Conservation (phyloP, 164 flowering plant genomes). For the Santalum album region DNA sequence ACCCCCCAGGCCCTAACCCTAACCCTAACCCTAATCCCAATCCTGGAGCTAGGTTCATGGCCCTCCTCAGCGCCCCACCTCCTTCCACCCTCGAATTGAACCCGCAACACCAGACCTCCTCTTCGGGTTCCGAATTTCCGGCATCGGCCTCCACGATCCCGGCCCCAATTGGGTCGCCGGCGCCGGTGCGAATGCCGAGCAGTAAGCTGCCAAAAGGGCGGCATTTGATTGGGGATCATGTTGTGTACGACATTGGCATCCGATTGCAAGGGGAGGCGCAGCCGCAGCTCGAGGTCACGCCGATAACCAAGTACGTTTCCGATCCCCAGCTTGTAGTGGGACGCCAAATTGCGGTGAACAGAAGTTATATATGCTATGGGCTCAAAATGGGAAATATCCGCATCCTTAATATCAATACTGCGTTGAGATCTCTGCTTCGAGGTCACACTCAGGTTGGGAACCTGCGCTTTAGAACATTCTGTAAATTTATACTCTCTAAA, state of each 20-base stretch:
- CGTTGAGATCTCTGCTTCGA: slow-evolving; percentile 63
- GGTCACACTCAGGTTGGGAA: slow-evolving; percentile 84
- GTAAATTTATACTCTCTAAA: too few species aligned
- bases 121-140: slow-evolving; percentile 20
- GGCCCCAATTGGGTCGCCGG: slow-evolving; percentile 17
- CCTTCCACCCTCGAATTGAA: slow-evolving; percentile 22
- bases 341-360: slow-evolving; percentile 82
- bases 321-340: slow-evolving; percentile 86
- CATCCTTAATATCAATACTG: slow-evolving; percentile 83
- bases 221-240: slow-evolving; percentile 50
- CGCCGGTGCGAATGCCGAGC: slow-evolving; percentile 42
- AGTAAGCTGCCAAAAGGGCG: slow-evolving; percentile 74
- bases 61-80: slow-evolving; percentile 41
- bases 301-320: slow-evolving; percentile 82
- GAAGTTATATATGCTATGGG: slow-evolving; percentile 81
- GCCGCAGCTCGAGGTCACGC: slow-evolving; percentile 94
- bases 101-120: slow-evolving; percentile 11
- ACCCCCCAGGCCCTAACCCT: slow-evolving; percentile 15
- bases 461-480: too few species aligned
- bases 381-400: slow-evolving; percentile 75
- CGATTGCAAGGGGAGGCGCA: slow-evolving; percentile 73
- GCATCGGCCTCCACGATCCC: slow-evolving; percentile 9
- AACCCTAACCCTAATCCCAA: slow-evolving; percentile 29
- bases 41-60: slow-evolving; percentile 73
- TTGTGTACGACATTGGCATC: slow-evolving; percentile 60